Percentiles rank a stretch among this genome's conserved stretches.
Conservation (phyloP, 2,329 filamentous ascomycete genomes). For the Sphaerulina musiva region DNA sequence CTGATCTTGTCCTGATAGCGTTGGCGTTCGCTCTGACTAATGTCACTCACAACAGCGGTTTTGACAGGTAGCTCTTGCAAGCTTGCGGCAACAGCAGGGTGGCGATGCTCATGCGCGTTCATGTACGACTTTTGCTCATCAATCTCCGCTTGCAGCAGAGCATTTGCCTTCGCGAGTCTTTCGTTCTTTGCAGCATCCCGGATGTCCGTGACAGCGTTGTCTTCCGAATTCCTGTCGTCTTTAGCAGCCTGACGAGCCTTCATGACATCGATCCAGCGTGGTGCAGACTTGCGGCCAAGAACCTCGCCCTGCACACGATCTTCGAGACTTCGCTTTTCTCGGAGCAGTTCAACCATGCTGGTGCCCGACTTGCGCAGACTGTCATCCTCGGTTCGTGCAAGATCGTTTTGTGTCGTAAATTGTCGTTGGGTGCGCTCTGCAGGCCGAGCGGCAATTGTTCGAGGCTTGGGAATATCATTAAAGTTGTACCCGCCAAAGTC, state of each 20-base stretch:
- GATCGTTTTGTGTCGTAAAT: slow-evolving; percentile 1
- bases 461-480: slow-evolving; percentile 24
- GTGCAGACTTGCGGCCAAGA: slow-evolving; percentile 12
- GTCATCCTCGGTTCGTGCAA: slow-evolving; percentile 2
- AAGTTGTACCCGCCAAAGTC: slow-evolving; percentile 19
- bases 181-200: slow-evolving; percentile 17
- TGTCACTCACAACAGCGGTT: not conserved
- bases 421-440: slow-evolving; percentile 27
- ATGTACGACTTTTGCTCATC: slow-evolving; percentile 27
- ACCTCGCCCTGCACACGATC: slow-evolving; percentile 6
- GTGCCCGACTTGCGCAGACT: slow-evolving; percentile 6
- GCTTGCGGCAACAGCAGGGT: not conserved
- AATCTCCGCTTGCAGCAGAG: slow-evolving; percentile 24
- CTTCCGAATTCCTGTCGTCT: slow-evolving; percentile 13
- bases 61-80: slow-evolving; percentile 7
- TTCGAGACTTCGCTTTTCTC: slow-evolving; percentile 6
- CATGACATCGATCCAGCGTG: slow-evolving; percentile 27
- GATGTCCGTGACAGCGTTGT: slow-evolving; percentile 14
- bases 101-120: slow-evolving; percentile 24
- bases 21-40: slow-evolving; percentile 16
- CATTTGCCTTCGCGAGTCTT: slow-evolving; percentile 25
- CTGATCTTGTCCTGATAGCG: slow-evolving; percentile 21
- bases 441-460: slow-evolving; percentile 22
- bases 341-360: not conserved
- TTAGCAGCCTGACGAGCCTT: slow-evolving; percentile 19